Percentiles rank a stretch among this genome's conserved stretches.
These are phyloP conservation scores for Warburgia ugandensis DNA, from an alignment of 164 flowering plant species.

Conservation along the genomic window DNA sequence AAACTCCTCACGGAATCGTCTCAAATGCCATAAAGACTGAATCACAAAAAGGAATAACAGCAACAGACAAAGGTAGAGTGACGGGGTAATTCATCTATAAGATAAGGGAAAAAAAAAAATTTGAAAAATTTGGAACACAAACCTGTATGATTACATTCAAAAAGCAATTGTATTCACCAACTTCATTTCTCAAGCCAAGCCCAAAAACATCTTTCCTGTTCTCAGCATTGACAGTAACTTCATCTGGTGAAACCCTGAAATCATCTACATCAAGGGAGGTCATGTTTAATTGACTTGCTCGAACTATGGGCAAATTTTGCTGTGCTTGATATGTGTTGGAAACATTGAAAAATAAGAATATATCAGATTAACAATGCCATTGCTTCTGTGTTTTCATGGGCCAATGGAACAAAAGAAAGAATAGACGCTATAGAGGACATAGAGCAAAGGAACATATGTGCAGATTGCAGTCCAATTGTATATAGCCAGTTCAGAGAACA, in stretches of 20 bases:
- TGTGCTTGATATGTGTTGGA: constrained; percentile 53
- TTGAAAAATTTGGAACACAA: too few relatives aligned
- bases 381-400: not conserved
- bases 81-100: too few relatives aligned
- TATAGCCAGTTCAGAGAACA: too few relatives aligned
- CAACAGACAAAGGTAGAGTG: too few relatives aligned
- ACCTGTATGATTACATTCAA: constrained; percentile 99
- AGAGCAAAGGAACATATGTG: too few relatives aligned
- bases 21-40: constrained; percentile 33
- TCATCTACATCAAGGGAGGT: constrained; percentile 17
- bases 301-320: constrained; percentile 27
- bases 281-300: constrained; percentile 19
- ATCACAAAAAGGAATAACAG: too few relatives aligned
- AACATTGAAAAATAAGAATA: not conserved
- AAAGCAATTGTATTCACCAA: constrained; percentile 98
- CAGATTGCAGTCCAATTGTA: too few relatives aligned
- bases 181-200: constrained; percentile 79
- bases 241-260: constrained; percentile 19
- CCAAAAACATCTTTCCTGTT: constrained; percentile 42
- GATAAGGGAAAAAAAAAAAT: too few relatives aligned
- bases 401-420: too few relatives aligned
- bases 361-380: not conserved
- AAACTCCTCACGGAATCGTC: constrained; percentile 77
- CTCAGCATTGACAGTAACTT: constrained; percentile 13
- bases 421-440: too few relatives aligned